Conservation (phyloP, 2,329 filamentous ascomycete genomes). For the Aspergillus intermedius region DNA sequence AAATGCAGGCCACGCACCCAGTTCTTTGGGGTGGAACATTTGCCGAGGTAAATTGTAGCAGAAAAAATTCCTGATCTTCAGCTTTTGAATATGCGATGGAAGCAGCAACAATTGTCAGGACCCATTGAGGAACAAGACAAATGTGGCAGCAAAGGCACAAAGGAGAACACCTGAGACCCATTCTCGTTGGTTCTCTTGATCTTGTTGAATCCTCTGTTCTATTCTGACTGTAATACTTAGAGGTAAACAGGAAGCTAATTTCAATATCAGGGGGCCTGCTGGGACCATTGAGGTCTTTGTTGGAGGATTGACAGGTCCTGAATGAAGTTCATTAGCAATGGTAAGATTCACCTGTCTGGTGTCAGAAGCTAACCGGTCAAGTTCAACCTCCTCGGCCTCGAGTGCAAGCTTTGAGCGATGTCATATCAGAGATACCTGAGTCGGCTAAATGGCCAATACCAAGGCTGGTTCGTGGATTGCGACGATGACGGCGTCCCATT, state of each 20-base stretch:
- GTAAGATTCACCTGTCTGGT: background rate
- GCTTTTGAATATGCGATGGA: conserved; percentile 4
- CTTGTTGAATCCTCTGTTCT: background rate
- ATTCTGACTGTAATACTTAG: background rate
- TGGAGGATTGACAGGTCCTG: background rate
- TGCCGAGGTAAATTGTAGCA: background rate
- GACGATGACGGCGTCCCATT: background rate
- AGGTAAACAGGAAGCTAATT: background rate
- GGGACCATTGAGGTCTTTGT: background rate
- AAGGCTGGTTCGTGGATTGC: background rate
- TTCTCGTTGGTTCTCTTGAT: background rate
- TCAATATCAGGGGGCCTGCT: background rate
- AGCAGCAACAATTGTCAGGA: conserved; percentile 6
- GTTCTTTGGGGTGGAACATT: background rate
- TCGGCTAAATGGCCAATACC: background rate
- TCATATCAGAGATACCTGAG: background rate
- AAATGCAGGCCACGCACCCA: conserved; percentile 34
- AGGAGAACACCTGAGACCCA: conserved; percentile 8
- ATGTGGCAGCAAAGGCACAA: conserved; percentile 1
- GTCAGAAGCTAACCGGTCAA: background rate
- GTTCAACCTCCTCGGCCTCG: background rate
- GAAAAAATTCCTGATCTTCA: background rate
- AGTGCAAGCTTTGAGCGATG: background rate
- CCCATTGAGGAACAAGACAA: conserved; percentile 5
- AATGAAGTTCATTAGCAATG: background rate